Percentiles rank a stretch among this genome's conserved stretches.
phyloP scores from a whole-genome alignment of 257 asterid species.

The Fraxinus anomala region DNA sequence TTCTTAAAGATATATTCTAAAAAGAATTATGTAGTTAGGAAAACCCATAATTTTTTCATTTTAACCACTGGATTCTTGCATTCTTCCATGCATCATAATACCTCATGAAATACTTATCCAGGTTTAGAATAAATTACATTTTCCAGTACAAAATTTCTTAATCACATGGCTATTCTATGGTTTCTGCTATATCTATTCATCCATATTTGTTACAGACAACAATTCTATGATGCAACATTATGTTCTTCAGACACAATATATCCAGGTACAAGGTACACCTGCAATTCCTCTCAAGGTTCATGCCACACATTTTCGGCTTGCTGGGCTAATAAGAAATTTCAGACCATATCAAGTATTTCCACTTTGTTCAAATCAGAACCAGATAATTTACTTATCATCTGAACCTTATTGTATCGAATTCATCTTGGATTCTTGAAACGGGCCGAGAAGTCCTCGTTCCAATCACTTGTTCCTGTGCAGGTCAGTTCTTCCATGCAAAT shows the following conservation, averaged over 20 bases:
- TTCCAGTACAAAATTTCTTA: background rate
- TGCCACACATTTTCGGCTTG: constrained; percentile 57
- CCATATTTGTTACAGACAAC: constrained; percentile 36
- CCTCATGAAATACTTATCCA: background rate
- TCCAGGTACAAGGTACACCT: constrained; percentile 60
- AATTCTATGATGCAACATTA: constrained; percentile 49
- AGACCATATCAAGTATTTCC: constrained; percentile 48
- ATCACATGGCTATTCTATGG: constrained; percentile 36
- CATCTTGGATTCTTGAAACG: constrained; percentile 36
- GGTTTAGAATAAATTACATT: background rate
- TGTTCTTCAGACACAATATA: constrained; percentile 37
- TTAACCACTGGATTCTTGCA: background rate
- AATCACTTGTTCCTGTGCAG: constrained; percentile 48
- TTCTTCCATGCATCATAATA: background rate
- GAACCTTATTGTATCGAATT: constrained; percentile 34
- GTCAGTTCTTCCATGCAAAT: constrained; percentile 39
- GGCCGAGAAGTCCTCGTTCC: constrained; percentile 63
- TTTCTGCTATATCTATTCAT: constrained; percentile 32
- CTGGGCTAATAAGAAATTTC: constrained; percentile 39
- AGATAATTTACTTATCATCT: constrained; percentile 24
- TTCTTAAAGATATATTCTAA: too few species aligned
- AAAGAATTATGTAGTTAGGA: too few species aligned
- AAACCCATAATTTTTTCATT: background rate
- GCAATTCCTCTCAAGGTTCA: constrained; percentile 33
- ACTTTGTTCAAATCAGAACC: constrained; percentile 39